Percentiles rank a stretch among this genome's conserved stretches.
Conservation (phyloP, 306 rosid genomes). For the Quercus mongolica region DNA sequence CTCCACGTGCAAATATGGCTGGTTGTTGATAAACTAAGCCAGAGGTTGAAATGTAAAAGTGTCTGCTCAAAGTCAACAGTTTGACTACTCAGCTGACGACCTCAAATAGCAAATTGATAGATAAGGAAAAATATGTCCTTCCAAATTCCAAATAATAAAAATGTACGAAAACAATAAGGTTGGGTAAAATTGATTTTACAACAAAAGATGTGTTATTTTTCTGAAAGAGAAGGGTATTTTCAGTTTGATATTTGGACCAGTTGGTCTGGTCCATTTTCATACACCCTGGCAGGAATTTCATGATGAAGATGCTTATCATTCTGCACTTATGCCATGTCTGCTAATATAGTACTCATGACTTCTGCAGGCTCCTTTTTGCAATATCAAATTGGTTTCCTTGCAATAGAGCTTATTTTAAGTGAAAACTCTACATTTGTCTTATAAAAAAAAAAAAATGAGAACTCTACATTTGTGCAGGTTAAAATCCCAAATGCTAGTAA, state of each 20-base stretch:
- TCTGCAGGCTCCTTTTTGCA: neutral
- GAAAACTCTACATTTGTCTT: neutral
- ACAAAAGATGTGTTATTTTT: neutral
- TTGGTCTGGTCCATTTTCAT: neutral
- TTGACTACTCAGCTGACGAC: neutral
- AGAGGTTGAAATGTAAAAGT: neutral
- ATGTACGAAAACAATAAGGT: neutral
- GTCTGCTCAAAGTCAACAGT: neutral
- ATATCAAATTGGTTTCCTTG: neutral
- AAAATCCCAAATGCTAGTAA: constrained; percentile 50
- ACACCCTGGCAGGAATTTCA: neutral
- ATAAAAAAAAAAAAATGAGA: too few species aligned
- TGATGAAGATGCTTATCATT: neutral
- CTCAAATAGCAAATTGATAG: neutral
- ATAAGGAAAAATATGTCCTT: neutral
- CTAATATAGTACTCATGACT: neutral
- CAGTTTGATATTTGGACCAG: neutral
- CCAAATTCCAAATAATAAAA: neutral
- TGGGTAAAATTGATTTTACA: neutral
- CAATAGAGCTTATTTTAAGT: neutral
- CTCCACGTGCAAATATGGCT: neutral
- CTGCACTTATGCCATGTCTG: neutral
- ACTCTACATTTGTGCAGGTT: constrained; percentile 33
- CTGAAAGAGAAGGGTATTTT: too few species aligned
- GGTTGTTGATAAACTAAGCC: neutral